Conservation (phyloP, 495 filamentous ascomycete species). For the Xylaria grammica region DNA sequence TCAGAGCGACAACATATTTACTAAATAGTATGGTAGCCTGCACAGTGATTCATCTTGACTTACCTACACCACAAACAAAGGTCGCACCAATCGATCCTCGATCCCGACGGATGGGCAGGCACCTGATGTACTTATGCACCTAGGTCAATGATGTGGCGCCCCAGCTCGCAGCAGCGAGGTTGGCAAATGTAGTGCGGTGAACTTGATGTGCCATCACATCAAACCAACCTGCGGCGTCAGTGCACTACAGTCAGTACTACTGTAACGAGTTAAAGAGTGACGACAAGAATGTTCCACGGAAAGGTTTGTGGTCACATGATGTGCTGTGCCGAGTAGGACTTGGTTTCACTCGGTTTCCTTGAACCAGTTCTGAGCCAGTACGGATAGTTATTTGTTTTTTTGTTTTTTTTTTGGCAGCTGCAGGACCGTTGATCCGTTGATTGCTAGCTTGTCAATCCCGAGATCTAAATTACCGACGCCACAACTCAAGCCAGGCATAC, state of each 20-base stretch:
- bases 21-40: background rate
- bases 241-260: too few relatives aligned
- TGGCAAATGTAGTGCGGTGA: background rate
- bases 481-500: background rate
- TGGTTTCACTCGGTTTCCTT: background rate
- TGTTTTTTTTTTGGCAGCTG: too few relatives aligned
- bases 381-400: too few relatives aligned
- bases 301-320: background rate
- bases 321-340: background rate
- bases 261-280: too few relatives aligned
- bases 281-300: too few relatives aligned
- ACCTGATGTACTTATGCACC: conserved; percentile 7
- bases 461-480: background rate
- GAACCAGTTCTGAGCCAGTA: too few relatives aligned
- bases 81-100: conserved; percentile 5
- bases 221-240: background rate
- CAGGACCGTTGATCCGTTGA: too few relatives aligned
- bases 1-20: background rate
- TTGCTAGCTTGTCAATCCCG: too few relatives aligned
- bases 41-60: too few relatives aligned
- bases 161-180: background rate
- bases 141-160: background rate
- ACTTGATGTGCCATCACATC: conserved; percentile 7
- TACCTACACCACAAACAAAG: background rate
- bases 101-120: background rate